Conservation (phyloP, 2,329 filamentous ascomycete species). For the Fusarium avenaceum region DNA sequence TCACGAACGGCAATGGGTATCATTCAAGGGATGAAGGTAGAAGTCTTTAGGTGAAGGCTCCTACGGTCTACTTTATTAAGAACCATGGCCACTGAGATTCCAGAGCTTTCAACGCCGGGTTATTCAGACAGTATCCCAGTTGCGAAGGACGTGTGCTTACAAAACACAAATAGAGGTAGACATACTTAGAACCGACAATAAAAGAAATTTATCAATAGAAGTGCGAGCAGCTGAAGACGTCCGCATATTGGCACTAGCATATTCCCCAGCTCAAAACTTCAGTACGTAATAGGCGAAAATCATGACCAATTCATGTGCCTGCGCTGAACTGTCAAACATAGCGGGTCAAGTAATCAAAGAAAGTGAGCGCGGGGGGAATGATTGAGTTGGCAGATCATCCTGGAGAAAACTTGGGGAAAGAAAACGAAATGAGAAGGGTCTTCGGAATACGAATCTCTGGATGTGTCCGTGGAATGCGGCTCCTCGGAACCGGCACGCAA, state of each 20-base stretch:
- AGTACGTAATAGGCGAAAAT: neutral
- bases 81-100: neutral
- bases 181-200: too few relatives aligned
- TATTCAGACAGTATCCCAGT: too few relatives aligned
- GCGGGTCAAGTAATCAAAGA: constrained; percentile 6
- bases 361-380: neutral
- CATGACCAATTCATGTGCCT: neutral
- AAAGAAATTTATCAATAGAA: too few relatives aligned
- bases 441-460: constrained; percentile 5
- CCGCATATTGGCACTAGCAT: too few relatives aligned
- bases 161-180: too few relatives aligned
- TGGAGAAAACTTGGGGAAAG: constrained; percentile 36
- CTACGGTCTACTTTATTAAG: neutral
- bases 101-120: too few relatives aligned
- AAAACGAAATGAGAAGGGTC: neutral
- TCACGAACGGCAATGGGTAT: constrained; percentile 53
- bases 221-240: too few relatives aligned
- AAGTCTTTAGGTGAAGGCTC: constrained; percentile 18
- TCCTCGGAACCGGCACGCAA: neutral
- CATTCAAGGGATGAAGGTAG: constrained; percentile 32
- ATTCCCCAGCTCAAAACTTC: rapidly evolving
- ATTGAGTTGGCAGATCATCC: constrained; percentile 24
- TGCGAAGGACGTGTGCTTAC: too few relatives aligned
- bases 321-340: neutral
- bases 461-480: neutral